These are phyloP conservation scores for Emergomyces pasteurianus DNA, from an alignment of 2,329 filamentous ascomycete genomes.

Conservation along the genomic window DNA sequence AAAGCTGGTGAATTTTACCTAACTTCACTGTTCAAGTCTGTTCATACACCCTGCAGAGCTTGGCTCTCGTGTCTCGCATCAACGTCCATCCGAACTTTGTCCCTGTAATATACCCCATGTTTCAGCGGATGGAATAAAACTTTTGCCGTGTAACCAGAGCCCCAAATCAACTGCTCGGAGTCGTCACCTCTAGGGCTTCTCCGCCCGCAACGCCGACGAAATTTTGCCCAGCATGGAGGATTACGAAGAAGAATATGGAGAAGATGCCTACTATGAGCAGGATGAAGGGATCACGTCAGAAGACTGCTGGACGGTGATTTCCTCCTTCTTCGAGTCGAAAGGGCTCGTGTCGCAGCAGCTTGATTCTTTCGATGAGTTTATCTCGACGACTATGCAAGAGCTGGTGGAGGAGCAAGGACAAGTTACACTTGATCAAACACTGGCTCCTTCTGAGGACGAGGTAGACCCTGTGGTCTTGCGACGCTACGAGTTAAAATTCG, in stretches of 20 bases:
- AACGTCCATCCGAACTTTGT: neutral
- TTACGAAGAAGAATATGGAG: constrained; percentile 54
- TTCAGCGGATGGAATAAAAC: neutral
- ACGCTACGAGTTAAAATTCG: constrained; percentile 91
- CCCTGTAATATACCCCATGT: neutral
- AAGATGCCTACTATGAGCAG: constrained; percentile 54
- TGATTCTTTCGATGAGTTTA: constrained; percentile 97
- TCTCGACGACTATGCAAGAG: constrained; percentile 84
- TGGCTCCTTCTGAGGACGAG: constrained; percentile 62
- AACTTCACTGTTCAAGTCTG: neutral
- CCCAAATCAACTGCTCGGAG: neutral
- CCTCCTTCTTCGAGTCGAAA: constrained; percentile 91
- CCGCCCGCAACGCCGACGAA: neutral
- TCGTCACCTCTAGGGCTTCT: neutral
- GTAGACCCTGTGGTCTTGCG: constrained; percentile 67
- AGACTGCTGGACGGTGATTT: constrained; percentile 97
- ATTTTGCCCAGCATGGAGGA: constrained; percentile 38
- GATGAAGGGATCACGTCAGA: constrained; percentile 78
- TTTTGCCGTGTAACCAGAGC: neutral
- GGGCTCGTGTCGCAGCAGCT: constrained; percentile 95
- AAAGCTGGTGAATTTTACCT: neutral
- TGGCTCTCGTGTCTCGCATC: neutral
- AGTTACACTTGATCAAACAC: constrained; percentile 87
- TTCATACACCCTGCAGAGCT: neutral
- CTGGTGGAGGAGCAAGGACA: constrained; percentile 85